phyloP scores from a whole-genome alignment of 2,329 filamentous ascomycete species.

The Eutypella sp. region DNA sequence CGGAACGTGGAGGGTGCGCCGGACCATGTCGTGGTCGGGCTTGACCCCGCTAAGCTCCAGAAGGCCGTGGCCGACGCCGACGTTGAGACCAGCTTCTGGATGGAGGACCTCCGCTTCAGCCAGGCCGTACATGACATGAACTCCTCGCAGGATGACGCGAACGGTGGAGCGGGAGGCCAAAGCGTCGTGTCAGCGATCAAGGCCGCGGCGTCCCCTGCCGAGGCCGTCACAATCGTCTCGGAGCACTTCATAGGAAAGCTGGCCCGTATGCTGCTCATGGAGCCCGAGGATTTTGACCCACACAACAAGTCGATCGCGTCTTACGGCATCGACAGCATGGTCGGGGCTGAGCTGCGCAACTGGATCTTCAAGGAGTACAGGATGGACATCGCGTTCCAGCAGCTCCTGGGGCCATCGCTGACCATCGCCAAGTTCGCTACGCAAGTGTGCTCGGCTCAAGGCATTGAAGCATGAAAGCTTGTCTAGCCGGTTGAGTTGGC shows the following conservation, averaged over 20 bases:
- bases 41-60: slow-evolving; percentile 16
- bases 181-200: slow-evolving; percentile 13
- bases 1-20: neutral
- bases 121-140: slow-evolving; percentile 14
- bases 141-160: neutral
- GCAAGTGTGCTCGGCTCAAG: too few species aligned
- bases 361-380: slow-evolving; percentile 30
- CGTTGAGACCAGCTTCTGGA: slow-evolving; percentile 21
- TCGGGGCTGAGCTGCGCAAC: slow-evolving; percentile 30
- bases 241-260: slow-evolving; percentile 15
- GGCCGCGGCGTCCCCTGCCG: slow-evolving; percentile 4
- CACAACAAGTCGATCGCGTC: slow-evolving; percentile 12
- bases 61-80: slow-evolving; percentile 9
- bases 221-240: slow-evolving; percentile 9
- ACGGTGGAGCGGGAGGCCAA: slow-evolving; percentile 4
- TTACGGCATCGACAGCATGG: slow-evolving; percentile 30
- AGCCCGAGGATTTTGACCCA: slow-evolving; percentile 8
- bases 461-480: too few species aligned
- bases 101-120: slow-evolving; percentile 17
- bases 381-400: slow-evolving; percentile 33
- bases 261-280: slow-evolving; percentile 16
- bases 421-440: slow-evolving; percentile 13
- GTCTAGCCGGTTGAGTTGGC: too few species aligned
- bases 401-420: slow-evolving; percentile 20
- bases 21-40: slow-evolving; percentile 16